Base-by-base conservation (phyloP, 805 yeast genomes). In the Clavispora santaluciae region DNA sequence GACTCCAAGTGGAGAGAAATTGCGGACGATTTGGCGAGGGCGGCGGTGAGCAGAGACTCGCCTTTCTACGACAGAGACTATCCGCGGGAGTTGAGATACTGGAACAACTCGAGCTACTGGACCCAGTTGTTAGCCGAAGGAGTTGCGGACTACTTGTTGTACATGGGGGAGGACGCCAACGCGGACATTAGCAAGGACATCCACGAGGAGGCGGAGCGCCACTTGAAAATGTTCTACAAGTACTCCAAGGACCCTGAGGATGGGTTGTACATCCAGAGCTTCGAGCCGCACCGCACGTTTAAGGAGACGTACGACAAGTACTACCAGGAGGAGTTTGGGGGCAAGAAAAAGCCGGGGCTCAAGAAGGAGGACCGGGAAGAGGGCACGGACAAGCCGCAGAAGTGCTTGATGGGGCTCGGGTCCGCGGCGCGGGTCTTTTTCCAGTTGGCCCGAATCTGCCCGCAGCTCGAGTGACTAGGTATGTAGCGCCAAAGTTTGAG, bases 391-490 rank as follows among this genome's bases (percentile, higher is more conserved):
- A 39, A 34, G 17, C 70, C 72, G 17, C 71, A 64, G 36, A 75
- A 79, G 56, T 72, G 78, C 35, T 64, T 83, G 51, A 81, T 83
- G 64, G 83, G 81, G 3, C 66, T 70, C 36, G 87, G 78, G 12
- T 66, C 85, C 12, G 88, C 87, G 8, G 86, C 87, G 4, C 71
- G 87, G 52, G 71, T 77, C 4, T 81, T 81, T 61, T 76, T 80
- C 61, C 86, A 81, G 59, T 81, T 80, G 29, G 86, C 82, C 6
- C 66, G 87, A 50, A 63, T 79, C 9, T 46, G 49, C 17, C 51
- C 51, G 4, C 37, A 35, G 23, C 36, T 48, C 16, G 23, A 45
- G 15, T 42, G 22, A 34, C 20, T 10, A 20, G 16, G 11, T 18
- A 20, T 31, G 31, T n/a, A 28, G 6, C 18, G 22, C 34, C 34